Evolutionary conservation across 768 basidiomycete species (phyloP).

Genomic region (Scleroderma citrinum): DNA sequence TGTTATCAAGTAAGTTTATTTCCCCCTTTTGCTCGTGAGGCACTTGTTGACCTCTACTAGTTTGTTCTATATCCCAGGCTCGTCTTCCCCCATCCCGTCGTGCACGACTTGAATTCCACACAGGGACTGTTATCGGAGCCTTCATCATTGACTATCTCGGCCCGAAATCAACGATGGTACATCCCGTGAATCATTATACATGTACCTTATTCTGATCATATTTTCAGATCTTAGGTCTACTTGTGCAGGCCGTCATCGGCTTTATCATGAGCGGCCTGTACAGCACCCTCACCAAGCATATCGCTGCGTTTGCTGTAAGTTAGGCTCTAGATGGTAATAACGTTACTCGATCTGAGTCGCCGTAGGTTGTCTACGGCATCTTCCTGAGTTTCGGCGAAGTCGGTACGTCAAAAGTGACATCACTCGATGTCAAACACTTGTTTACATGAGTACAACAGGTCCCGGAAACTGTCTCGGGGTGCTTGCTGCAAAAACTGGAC

Average conservation of each 20-base stretch:
- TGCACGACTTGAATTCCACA: conserved; percentile 2
- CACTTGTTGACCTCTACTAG: conserved; percentile 31
- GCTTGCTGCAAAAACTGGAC: conserved; percentile 78
- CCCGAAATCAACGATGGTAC: conserved; percentile 70
- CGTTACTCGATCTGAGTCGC: neutral
- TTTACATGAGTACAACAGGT: conserved; percentile 30
- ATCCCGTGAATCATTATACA: neutral
- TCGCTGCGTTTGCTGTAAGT: conserved; percentile 71
- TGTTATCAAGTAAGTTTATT: conserved; percentile 62
- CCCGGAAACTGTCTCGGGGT: conserved; percentile 86
- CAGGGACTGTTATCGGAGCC: conserved; percentile 63
- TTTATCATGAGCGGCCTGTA: conserved; percentile 91
- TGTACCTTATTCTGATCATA: neutral
- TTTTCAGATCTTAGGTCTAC: conserved; percentile 56
- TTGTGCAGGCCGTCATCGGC: conserved; percentile 66
- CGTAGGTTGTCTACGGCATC: conserved; percentile 78
- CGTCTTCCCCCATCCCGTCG: neutral
- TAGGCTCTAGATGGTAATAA: neutral
- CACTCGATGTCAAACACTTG: neutral
- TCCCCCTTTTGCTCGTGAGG: conserved; percentile 22
- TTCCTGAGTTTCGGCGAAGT: conserved; percentile 88
- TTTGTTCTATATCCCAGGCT: conserved; percentile 63
- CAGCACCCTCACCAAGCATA: conserved; percentile 47
- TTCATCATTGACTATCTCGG: conserved; percentile 72
- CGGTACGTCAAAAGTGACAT: conserved; percentile 34